Percentiles rank a stretch among this genome's conserved stretches.
Evolutionary conservation across 495 filamentous ascomycete genomes (phyloP).

Genomic region (Aspergillus olivimuriae): DNA sequence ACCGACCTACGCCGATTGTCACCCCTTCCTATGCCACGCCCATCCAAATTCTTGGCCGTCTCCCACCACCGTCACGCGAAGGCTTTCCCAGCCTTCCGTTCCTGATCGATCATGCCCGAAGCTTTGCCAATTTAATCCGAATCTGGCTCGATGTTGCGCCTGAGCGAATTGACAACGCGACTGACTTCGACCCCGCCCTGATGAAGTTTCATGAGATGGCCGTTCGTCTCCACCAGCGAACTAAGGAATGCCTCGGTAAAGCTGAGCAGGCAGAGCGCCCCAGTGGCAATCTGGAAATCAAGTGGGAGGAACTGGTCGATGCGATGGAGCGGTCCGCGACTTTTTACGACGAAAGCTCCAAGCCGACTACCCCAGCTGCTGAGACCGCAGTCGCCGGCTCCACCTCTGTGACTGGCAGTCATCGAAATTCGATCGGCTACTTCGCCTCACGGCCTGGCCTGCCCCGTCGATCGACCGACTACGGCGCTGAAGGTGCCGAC

Average conservation of each 20-base stretch:
- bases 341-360: slow-evolving; percentile 34
- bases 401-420: slow-evolving; percentile 25
- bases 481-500: slow-evolving; percentile 27
- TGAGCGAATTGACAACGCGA: slow-evolving; percentile 24
- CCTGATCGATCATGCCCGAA: slow-evolving; percentile 83
- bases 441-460: slow-evolving; percentile 34
- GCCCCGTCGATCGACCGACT: slow-evolving; percentile 38
- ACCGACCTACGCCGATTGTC: slow-evolving; percentile 55
- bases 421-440: slow-evolving; percentile 41
- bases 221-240: slow-evolving; percentile 60
- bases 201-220: slow-evolving; percentile 72
- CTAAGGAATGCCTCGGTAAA: slow-evolving; percentile 61
- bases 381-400: slow-evolving; percentile 34
- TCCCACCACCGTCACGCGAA: slow-evolving; percentile 78
- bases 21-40: slow-evolving; percentile 91
- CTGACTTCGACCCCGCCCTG: slow-evolving; percentile 33
- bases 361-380: slow-evolving; percentile 35
- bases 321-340: slow-evolving; percentile 52
- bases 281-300: slow-evolving; percentile 49
- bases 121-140: slow-evolving; percentile 80
- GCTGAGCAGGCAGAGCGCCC: slow-evolving; percentile 69
- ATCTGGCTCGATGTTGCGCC: slow-evolving; percentile 71
- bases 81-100: slow-evolving; percentile 94
- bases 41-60: slow-evolving; percentile 77
- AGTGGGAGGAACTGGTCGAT: slow-evolving; percentile 72